These are phyloP conservation scores for Waltergamsia citrina DNA, from an alignment of 2,329 filamentous ascomycete species.

Conservation along the genomic window DNA sequence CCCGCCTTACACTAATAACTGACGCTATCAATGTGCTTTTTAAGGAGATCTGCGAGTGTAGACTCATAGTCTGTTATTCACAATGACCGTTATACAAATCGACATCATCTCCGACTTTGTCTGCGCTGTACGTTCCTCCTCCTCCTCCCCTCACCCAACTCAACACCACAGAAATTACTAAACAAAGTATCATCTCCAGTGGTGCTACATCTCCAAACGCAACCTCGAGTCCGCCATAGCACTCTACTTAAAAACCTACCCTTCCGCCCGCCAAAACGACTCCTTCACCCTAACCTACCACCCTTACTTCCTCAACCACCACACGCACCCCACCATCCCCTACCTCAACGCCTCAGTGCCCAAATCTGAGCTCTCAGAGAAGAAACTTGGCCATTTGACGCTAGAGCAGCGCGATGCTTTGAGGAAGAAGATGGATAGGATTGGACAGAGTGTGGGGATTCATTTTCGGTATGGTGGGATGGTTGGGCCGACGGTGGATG, in stretches of 20 bases:
- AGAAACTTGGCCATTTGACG: constrained; percentile 12
- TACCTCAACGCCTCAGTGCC: constrained; percentile 8
- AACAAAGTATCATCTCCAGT: constrained; percentile 6
- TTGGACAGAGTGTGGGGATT: constrained; percentile 21
- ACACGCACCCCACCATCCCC: constrained; percentile 1
- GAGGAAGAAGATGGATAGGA: constrained; percentile 13
- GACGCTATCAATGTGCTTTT: too few species aligned
- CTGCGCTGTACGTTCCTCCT: constrained; percentile 14
- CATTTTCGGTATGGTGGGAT: constrained; percentile 19
- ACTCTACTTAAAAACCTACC: constrained; percentile 27
- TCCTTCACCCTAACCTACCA: constrained; percentile 22
- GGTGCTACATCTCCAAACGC: constrained; percentile 30
- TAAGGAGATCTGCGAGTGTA: too few species aligned
- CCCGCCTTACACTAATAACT: too few species aligned
- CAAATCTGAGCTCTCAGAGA: constrained; percentile 11
- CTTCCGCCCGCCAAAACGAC: constrained; percentile 19
- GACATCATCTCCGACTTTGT: constrained; percentile 19
- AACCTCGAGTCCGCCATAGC: constrained; percentile 24
- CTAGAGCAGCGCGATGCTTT: constrained; percentile 16
- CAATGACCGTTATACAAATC: constrained; percentile 11
- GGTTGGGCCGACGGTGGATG: constrained; percentile 22
- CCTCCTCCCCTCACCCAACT: background rate
- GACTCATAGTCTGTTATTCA: background rate
- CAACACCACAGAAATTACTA: background rate
- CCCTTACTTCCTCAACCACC: constrained; percentile 25